Base-by-base conservation (phyloP, 768 basidiomycete genomes). In the Tephrocybe sp. region DNA sequence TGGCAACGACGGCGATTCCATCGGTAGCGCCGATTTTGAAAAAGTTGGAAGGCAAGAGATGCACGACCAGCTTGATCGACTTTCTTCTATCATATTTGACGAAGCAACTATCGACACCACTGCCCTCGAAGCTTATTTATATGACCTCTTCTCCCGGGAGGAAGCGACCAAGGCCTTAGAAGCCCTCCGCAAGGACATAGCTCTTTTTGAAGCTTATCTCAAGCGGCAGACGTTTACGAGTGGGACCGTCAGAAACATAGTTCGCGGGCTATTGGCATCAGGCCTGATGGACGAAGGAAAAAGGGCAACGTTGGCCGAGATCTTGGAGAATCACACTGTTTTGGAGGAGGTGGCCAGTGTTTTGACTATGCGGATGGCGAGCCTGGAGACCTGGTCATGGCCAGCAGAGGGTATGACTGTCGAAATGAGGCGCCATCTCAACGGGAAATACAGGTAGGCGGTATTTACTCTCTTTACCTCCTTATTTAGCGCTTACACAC, bases 381-480 rank as follows among this genome's bases (percentile, higher is more conserved):
- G 64, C 44, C 50, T 78, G 9, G 66, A 70, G 3, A 51, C 64
- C 4, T 78, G 77, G 76, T 53, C 67, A 1, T 79, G 76, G 76
- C 74, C 75, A 3, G 53, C 53, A 2, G 66, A 71, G 22, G 76
- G 76, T 1, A 62, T 73, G 18, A 42, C 54, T 21, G 63, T 78
- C 5, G 74, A 79, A 43, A 74, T 77, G 66, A 67, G 76, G 12
- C 65, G 76, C 5, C 70, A 73, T 63, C 61, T 79, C 26, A 75
- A 74, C 51, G 77, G 77, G 1, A 77, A 76, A 61, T 78, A 77
- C 50, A 63, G 69, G 70, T 67, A n/a, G 47, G 52, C 6, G 26
- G 9, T 12, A 18, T 13, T 9, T 11, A 15, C 4, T 8, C 37
- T 35, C 24, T 25, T 9, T 50, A 8, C 24, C 43, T 12, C 39